Evolutionary conservation across 306 rosid species (phyloP).

Genomic region (Amphicarpaea edgeworthii): DNA sequence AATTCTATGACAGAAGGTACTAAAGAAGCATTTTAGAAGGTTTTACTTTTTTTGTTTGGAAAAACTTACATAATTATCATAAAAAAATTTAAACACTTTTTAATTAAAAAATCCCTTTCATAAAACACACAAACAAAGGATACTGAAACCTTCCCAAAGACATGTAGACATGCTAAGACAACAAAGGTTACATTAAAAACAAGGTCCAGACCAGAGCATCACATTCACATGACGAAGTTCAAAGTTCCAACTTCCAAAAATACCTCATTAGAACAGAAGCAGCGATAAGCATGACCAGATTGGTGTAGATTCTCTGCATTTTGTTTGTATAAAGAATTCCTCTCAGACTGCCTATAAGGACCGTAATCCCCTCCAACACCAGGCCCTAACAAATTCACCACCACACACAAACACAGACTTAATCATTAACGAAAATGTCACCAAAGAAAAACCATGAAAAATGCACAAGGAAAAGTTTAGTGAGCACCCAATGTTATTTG

Average conservation of each 20-base stretch:
- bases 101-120: neutral
- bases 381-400: conserved; percentile 67
- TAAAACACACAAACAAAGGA: conserved; percentile 1
- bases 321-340: conserved; percentile 81
- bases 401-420: conserved; percentile 14
- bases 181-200: conserved; percentile 22
- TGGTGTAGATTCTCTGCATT: conserved; percentile 82
- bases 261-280: conserved; percentile 95
- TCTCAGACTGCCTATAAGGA: conserved; percentile 93
- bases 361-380: conserved; percentile 95
- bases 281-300: conserved; percentile 80
- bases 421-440: conserved; percentile 7
- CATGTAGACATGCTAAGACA: conserved; percentile 2
- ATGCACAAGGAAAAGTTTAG: neutral
- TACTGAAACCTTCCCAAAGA: neutral
- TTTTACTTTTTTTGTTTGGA: neutral
- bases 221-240: neutral
- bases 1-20: neutral
- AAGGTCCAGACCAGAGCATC: conserved; percentile 8
- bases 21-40: neutral
- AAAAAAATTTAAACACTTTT: neutral
- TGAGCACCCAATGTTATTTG: neutral
- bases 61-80: neutral
- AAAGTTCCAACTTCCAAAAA: conserved; percentile 17
- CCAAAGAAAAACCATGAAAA: neutral